Evolutionary conservation across 2,329 filamentous ascomycete genomes (phyloP).

Genomic region (Coniochaeta hoffmannii): DNA sequence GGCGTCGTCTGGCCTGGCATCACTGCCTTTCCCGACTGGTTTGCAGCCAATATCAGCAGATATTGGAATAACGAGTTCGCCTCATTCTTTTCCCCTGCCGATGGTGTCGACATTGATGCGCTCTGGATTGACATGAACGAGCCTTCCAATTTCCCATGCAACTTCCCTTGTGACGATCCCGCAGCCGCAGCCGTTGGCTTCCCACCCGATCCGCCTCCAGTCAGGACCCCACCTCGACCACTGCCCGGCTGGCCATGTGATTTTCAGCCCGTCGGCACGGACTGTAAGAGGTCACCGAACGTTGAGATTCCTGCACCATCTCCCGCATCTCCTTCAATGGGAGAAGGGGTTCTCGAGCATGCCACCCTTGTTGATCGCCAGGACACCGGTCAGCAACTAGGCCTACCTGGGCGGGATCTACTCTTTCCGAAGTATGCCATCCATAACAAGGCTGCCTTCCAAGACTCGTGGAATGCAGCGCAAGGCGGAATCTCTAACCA

Average conservation of each 20-base stretch:
- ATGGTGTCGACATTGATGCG: slow-evolving; percentile 67
- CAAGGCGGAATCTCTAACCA: slow-evolving; percentile 44
- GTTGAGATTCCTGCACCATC: slow-evolving; percentile 6
- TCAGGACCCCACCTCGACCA: slow-evolving; percentile 54
- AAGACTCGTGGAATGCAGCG: slow-evolving; percentile 30
- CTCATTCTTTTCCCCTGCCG: slow-evolving; percentile 54
- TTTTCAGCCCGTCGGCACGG: slow-evolving; percentile 52
- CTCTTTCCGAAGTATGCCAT: slow-evolving; percentile 60
- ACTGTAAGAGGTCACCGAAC: slow-evolving; percentile 22
- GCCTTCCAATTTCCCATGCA: slow-evolving; percentile 37
- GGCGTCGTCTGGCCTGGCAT: slow-evolving; percentile 74
- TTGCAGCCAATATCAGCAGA: slow-evolving; percentile 51
- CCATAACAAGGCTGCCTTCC: slow-evolving; percentile 49
- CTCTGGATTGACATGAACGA: slow-evolving; percentile 72
- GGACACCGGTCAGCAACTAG: slow-evolving; percentile 35
- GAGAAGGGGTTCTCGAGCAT: slow-evolving; percentile 4
- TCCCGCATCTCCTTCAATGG: slow-evolving; percentile 9
- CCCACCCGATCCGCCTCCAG: slow-evolving; percentile 55
- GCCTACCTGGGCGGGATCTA: slow-evolving; percentile 55
- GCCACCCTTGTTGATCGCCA: slow-evolving; percentile 12
- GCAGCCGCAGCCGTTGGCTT: slow-evolving; percentile 29
- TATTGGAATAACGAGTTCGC: slow-evolving; percentile 67
- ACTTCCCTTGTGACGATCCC: slow-evolving; percentile 47
- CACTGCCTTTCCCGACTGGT: slow-evolving; percentile 72
- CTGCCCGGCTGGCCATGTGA: slow-evolving; percentile 62